Base-by-base conservation (phyloP, 2,329 filamentous ascomycete species). In the Penicillium sp. region DNA sequence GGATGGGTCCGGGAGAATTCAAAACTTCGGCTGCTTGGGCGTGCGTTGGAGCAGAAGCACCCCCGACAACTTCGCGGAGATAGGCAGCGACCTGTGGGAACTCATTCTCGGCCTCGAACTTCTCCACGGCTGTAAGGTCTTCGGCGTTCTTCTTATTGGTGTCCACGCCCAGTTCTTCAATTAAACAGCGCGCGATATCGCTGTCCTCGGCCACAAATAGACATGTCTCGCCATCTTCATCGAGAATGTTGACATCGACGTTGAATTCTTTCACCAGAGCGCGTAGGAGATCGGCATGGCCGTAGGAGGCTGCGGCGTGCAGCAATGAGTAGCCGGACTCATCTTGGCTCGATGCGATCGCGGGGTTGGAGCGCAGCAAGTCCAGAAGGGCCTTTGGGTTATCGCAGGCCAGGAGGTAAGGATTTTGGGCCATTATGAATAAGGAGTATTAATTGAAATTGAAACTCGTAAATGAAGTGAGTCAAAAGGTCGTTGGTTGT, bases 191-290 rank as follows among this genome's bases (percentile, higher is more conserved):
- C 20, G 93, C 93, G 42, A 91, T 87, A 4, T 89, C 87, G 47
- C 89, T 79, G 0, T 85, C 90, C 75, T 99, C 94, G 29, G 87
- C 86, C n/a, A 92, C 90, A 69, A 96, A 99, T 5, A 99, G 80
- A n/a, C 93, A 89, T 1, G 93, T 97, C 76, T 99, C 94, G 55
- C 87, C 85, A 72, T 99, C 94, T 72, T 96, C 90, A 70, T 99
- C 94, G 63, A 83, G 84, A 50, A 97, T 79, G 71, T 97, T 88
- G 46, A 92, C 84, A 58, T 92, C 80, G 24, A 93, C 92, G 13
- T 85, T 76, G 74, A 92, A 90, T 34, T 93, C 89, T 45, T 80
- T 80, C 29, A 96, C 81, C 6, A 99, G 82, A 0, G 85, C 75
- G 39, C 89, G 87, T 16, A 97, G 82, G 16, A 99, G 85, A 53